Evolutionary conservation across 2,329 filamentous ascomycete species (phyloP), one percentile per base, ranked within the genome.

Genomic region (Nothophoma quercina): DNA sequence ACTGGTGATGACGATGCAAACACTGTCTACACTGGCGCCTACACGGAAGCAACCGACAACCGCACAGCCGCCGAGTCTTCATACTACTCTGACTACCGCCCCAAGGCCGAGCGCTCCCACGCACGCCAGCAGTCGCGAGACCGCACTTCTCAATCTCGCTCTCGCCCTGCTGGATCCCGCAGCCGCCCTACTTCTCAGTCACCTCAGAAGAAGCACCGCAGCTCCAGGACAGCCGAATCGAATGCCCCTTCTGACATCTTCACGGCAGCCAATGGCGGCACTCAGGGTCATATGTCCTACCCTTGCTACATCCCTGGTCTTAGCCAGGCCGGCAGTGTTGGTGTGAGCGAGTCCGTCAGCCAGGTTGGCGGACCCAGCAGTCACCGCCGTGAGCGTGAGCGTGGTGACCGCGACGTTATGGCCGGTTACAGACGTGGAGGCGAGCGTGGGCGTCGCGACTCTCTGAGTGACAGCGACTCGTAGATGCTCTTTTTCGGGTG

Each of bases 231-330:
- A 42, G 59, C 58, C 39, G 53, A 51, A 33, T 32, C 51, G 25
- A 28, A 56, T 10, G 57, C 66, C 5, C 45, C 61, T 1, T 69
- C 61, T 22, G 73, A 73, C 46, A 72, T 72, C 56, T 73, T 72
- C 67, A 72, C 67, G 5, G 75, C 79, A 19, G 70, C 76, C 2
- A 71, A 69, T 33, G 70, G 71, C 16, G 75, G 67, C 13, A 42
- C 74, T 5, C 74, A 75, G 0, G 81, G 82, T 8, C 83, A 81
- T 10, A 83, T 82, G 68, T 77, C 75, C 39, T 86, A 86, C 62
- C 79, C 81, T 21, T 83, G 83, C 69, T 78, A 83, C 7, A 82
- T 86, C 40, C 82, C 83, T 0, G 82, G 80, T 0, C 59, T 85
- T 62, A 81, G 76, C 52, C 53, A 57, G 28, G 70, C 70, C 0